A percentile compares a stretch with the other conserved stretches of the same genome.
Conservation (phyloP, 2,329 filamentous ascomycete genomes). For the Colletotrichum limetticola region DNA sequence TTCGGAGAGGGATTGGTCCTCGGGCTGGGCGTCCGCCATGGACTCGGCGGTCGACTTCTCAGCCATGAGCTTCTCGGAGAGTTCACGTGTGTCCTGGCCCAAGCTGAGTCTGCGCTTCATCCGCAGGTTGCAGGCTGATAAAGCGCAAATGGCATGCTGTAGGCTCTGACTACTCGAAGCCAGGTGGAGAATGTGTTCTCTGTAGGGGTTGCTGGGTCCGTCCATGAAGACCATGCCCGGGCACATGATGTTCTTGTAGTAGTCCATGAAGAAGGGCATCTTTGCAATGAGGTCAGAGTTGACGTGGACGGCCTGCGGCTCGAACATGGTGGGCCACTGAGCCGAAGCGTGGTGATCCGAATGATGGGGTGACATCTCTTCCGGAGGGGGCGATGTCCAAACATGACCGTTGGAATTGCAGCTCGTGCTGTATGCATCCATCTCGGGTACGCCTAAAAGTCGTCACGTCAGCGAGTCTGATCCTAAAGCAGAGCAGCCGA, state of each 20-base stretch:
- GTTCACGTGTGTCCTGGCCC: constrained; percentile 65
- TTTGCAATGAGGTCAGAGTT: constrained; percentile 76
- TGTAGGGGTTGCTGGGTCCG: constrained; percentile 84
- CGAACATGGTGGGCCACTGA: constrained; percentile 59
- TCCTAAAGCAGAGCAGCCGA: constrained; percentile 31
- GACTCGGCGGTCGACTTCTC: constrained; percentile 57
- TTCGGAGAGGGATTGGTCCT: constrained; percentile 78
- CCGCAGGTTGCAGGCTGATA: constrained; percentile 89
- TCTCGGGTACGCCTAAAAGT: constrained; percentile 60
- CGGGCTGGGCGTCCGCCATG: constrained; percentile 58
- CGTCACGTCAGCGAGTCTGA: constrained; percentile 38
- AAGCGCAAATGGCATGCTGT: constrained; percentile 91
- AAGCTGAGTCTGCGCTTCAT: constrained; percentile 80
- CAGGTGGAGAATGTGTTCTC: constrained; percentile 82
- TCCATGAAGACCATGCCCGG: constrained; percentile 94
- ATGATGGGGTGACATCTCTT: constrained; percentile 57
- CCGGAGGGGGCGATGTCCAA: constrained; percentile 58
- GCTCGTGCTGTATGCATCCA: constrained; percentile 63
- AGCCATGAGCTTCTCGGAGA: constrained; percentile 59
- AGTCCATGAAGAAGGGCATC: constrained; percentile 90
- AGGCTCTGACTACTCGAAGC: constrained; percentile 82
- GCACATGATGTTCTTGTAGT: constrained; percentile 93
- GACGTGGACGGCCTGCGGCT: constrained; percentile 60
- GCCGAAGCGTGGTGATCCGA: constrained; percentile 55
- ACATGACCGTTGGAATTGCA: constrained; percentile 58